Evolutionary conservation across 2,329 filamentous ascomycete species (phyloP), one percentile per base, ranked within the genome.

Genomic region (Plenodomus biglobosus): DNA sequence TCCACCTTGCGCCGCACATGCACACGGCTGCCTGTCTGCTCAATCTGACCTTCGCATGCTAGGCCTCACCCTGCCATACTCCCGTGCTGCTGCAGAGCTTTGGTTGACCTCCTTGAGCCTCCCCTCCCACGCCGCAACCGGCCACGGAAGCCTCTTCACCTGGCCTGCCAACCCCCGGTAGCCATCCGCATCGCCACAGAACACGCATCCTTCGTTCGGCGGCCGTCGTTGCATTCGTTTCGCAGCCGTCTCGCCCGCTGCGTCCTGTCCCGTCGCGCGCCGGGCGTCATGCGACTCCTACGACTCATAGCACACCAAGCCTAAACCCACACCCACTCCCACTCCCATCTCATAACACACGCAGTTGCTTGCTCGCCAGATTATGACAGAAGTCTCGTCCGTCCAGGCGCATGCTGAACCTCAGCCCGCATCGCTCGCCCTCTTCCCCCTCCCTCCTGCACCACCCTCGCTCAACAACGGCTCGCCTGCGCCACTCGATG

Each of bases 231-330:
- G 43, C 53, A 51, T 52, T 47, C 57, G 61, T 65, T 55, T 58
- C 54, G 61, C 53, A 49, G 27, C 27, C 27, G 27, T 32, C 13
- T 32, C 27, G 27, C 27, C 27, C 27, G 27, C 27, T 32, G 27
- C 27, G 27, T 32, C 27, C 13, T 11, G 8, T 15, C 27, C 61
- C 56, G 58, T 65, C 52, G 62, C 66, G 68, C 65, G 59, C 64
- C 61, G 66, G 68, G 63, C 70, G 70, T 72, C 70, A 73, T 73
- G 70, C 70, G 66, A 72, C 70, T 68, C 70, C 72, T 73, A 69
- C 70, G 65, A 72, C 70, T 68, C 68, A 69, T 63, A 61, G 59
- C 58, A 67, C 59, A 56, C 56, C 60, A 58, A 67, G 62, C 62
- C 59, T 71, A 61, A 71, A 66, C 61, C 58, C 63, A 53, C 50